Base-by-base conservation (phyloP, 495 filamentous ascomycete genomes). In the Paragyromitra xinjiangensis region DNA sequence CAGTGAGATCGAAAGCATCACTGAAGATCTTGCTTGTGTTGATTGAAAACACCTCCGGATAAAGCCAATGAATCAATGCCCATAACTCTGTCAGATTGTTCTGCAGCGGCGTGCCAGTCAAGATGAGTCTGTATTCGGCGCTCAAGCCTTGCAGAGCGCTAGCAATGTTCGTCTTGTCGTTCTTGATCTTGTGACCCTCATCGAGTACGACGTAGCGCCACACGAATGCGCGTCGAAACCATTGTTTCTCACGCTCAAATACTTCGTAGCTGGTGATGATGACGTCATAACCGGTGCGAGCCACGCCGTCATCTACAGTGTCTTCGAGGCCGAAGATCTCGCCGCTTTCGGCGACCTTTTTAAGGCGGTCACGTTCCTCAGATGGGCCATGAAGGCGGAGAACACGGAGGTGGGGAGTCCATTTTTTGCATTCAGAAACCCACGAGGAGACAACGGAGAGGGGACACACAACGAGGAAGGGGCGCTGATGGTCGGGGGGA, bases 91-190 rank as follows among this genome's bases (percentile, higher is more conserved):
- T 81, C 0, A 92, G 82, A 69, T 92, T 88, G 70, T 91, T 92
- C 65, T 92, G 90, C 6, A 92, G 83, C 0, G 90, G 90, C 8
- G 90, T 92, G 0, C 87, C 90, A 0, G 89, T 91, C 0, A 92
- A 83, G 14, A 92, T 87, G 5, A 92, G 81, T 16, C 90, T 86
- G 74, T 86, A 88, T 62, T 91, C 88, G 0, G 89, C 86, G 3
- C 84, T 84, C 5, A 91, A 24, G 6, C 84, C 85, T 67, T 87
- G 86, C 1, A 91, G 77, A 1, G 87, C 83, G 40, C 83, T 82
- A 0, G 90, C 85, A n/a, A 88, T 83, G 19, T 86, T 81, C 14
- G 86, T 86, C 9, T 84, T 81, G 26, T 85, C 85, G 71, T 90
- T 91, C 82, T 91, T 90, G 71, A 90, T 88, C 58, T 87, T 86